phyloP scores from a whole-genome alignment of 768 basidiomycete genomes.

The Nidula microcarpa region DNA sequence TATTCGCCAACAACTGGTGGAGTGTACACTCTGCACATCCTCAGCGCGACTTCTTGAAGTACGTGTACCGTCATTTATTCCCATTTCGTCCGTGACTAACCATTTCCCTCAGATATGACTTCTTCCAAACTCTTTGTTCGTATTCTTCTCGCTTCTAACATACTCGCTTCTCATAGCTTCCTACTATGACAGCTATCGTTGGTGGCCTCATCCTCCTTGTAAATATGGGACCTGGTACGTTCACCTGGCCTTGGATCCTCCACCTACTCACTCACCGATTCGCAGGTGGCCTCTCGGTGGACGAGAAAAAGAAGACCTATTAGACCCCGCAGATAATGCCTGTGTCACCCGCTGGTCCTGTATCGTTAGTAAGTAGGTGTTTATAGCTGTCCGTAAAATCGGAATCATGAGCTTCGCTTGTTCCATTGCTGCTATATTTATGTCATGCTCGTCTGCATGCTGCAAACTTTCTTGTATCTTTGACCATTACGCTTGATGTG shows the following conservation, averaged over 20 bases:
- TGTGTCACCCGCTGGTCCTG: background rate
- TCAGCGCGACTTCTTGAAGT: constrained; percentile 98
- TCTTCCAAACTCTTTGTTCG: constrained; percentile 93
- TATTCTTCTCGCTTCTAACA: constrained; percentile 7
- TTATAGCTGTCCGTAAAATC: too few species aligned
- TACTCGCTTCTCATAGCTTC: constrained; percentile 4
- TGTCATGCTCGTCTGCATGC: too few species aligned
- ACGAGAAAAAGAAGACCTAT: constrained; percentile 98
- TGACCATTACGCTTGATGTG: too few species aligned
- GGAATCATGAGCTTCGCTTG: too few species aligned
- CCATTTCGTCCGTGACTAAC: constrained; percentile 14
- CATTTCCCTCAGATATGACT: constrained; percentile 73
- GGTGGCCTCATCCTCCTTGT: constrained; percentile 96
- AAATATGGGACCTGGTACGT: constrained; percentile 93
- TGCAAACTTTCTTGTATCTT: too few species aligned
- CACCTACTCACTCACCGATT: constrained; percentile 5
- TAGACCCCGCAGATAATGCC: constrained; percentile 24
- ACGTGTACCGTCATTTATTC: constrained; percentile 20
- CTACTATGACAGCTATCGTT: constrained; percentile 63
- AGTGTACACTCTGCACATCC: constrained; percentile 88
- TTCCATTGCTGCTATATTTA: too few species aligned
- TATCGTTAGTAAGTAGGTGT: background rate
- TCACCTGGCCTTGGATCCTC: background rate
- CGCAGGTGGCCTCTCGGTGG: constrained; percentile 88
- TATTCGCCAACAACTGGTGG: constrained; percentile 99